Evolutionary conservation across 202 grass and related monocot genomes (phyloP), one percentile per base, ranked within the genome.

Genomic region (Digitaria exilis): DNA sequence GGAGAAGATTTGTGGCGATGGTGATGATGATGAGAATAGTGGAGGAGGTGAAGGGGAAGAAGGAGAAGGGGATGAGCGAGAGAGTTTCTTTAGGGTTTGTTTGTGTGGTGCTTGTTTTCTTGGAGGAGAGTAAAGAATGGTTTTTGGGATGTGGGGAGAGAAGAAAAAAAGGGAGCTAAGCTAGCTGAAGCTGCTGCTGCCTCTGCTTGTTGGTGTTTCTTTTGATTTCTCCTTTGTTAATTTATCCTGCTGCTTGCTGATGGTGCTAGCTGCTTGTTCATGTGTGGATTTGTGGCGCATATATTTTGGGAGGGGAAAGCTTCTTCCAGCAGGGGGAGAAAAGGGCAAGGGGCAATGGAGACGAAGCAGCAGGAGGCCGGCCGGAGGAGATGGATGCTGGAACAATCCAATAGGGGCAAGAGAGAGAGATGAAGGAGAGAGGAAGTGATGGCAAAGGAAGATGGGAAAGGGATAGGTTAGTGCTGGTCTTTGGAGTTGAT

Each of bases 111-210:
- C 84, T 87, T 84, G 84, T 87, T 87, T 84, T 80, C 84, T 90
- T 85, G 84, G 69, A 91, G 84, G 78, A 62, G 81, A 92, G 81
- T 85, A 88, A 95, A 95, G 49, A 92, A 95, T 92, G 83, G 80
- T 77, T 88, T 79, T 88, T 81, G 80, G 82, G 73, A 80, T 80
- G 79, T 85, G 71, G 68, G 59, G 78, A 69, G 79, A 79, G 74
- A 39, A 80, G 48, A 63, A 78, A 37, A 44, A 52, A 37, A 44
- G 44, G 58, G 35, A 80, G 80, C 68, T 69, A 73, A 80, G 80
- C 68, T 69, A 73, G 46, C 83, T 77, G 71, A 57, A 58, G 73
- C 11, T 61, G 59, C 65, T 68, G 37, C 65, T 41, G 13, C 19
- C 39, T 24, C 54, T 58, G 9, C 44, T 68, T 29, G 6, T 73